Conservation (phyloP, 345 rosid genomes). For the Hibiscus tridactylites region DNA sequence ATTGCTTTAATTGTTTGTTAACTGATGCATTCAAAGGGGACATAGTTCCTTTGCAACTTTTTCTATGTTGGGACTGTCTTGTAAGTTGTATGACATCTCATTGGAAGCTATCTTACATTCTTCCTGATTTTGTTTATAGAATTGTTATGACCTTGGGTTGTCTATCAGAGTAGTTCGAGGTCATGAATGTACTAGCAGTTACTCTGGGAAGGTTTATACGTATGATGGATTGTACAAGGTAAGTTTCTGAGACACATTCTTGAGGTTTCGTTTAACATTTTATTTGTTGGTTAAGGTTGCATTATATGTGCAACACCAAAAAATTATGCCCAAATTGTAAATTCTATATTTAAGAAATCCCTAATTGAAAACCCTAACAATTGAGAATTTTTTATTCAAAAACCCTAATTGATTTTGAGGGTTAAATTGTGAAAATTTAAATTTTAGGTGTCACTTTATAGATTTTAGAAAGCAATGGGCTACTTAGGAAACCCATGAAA, state of each 20-base stretch:
- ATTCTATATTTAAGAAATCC: too few relatives aligned
- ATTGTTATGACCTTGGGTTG: constrained; percentile 50
- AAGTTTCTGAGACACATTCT: background rate
- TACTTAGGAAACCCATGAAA: too few relatives aligned
- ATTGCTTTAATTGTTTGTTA: background rate
- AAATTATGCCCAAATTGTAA: too few relatives aligned
- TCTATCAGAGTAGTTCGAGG: constrained; percentile 90
- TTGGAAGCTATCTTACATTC: background rate
- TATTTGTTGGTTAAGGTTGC: constrained; percentile 1
- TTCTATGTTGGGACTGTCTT: background rate
- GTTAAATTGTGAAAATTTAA: too few relatives aligned
- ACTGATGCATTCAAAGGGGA: background rate
- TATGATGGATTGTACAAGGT: constrained; percentile 96
- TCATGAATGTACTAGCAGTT: constrained; percentile 57
- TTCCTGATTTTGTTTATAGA: constrained; percentile 38
- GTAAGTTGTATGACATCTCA: background rate
- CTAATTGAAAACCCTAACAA: too few relatives aligned
- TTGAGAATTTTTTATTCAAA: too few relatives aligned
- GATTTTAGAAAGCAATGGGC: too few relatives aligned
- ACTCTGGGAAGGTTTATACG: constrained; percentile 63
- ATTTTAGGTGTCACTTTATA: too few relatives aligned
- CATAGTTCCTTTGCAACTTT: background rate
- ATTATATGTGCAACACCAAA: background rate
- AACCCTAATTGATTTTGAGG: too few relatives aligned
- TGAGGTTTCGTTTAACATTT: background rate